Percentiles rank a stretch among this genome's conserved stretches.
These are phyloP conservation scores for Psilocybe azurescens DNA, from an alignment of 768 basidiomycete genomes.

Conservation along the genomic window DNA sequence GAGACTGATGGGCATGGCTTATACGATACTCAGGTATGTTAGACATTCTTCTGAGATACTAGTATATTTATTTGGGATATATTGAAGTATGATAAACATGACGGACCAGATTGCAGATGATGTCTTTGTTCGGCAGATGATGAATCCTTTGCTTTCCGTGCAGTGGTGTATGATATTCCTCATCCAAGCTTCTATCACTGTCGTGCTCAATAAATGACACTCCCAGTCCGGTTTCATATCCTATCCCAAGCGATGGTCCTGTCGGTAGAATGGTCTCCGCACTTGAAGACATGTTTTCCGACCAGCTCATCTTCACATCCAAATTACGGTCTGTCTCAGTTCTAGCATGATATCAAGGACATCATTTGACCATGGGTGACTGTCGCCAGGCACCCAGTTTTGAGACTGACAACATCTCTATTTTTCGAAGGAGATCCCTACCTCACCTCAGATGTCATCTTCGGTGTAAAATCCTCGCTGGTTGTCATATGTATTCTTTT, in stretches of 20 bases:
- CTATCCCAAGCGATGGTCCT: conserved; percentile 82
- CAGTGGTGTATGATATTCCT: conserved; percentile 59
- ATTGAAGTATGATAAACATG: conserved; percentile 50
- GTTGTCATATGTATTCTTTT: conserved; percentile 60
- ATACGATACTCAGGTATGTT: conserved; percentile 42
- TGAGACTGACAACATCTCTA: conserved; percentile 76
- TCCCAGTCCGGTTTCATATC: conserved; percentile 60
- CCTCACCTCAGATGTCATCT: conserved; percentile 74
- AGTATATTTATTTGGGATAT: not conserved
- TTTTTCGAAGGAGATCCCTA: conserved; percentile 76
- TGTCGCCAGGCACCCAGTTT: conserved; percentile 66
- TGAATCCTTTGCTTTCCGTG: conserved; percentile 73
- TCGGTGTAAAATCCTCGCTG: conserved; percentile 82
- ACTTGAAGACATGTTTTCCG: conserved; percentile 74
- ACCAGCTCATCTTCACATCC: conserved; percentile 82
- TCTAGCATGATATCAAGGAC: not conserved
- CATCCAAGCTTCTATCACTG: too few relatives aligned
- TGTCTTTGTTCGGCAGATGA: conserved; percentile 61
- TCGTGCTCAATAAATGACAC: not conserved
- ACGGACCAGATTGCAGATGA: conserved; percentile 75
- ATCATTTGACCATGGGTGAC: conserved; percentile 15
- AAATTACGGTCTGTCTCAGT: conserved; percentile 54
- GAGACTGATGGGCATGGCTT: conserved; percentile 71
- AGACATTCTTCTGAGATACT: not conserved
- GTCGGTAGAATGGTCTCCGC: conserved; percentile 64